A percentile compares a stretch with the other conserved stretches of the same genome.
These are phyloP conservation scores for Suillus weaverae DNA, from an alignment of 768 basidiomycete genomes.

Conservation along the genomic window DNA sequence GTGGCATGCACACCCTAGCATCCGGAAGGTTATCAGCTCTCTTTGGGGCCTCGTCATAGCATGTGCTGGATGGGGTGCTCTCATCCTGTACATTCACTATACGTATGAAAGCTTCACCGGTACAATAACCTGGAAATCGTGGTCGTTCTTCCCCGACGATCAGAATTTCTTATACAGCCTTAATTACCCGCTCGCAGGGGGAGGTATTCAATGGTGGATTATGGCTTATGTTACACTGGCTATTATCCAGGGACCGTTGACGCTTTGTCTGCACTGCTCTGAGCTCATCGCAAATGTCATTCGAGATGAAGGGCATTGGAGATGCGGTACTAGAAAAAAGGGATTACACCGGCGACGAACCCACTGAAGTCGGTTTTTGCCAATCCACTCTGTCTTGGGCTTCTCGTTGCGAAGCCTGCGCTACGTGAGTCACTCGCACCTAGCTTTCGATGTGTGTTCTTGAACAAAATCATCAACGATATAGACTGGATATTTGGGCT, in stretches of 20 bases:
- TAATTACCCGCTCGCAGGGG: not conserved
- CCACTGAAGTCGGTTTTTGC: conserved; percentile 25
- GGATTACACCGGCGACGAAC: conserved; percentile 17
- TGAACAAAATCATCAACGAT: not conserved
- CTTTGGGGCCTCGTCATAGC: conserved; percentile 24
- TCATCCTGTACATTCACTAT: not conserved
- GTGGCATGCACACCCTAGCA: conserved; percentile 25
- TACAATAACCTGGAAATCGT: conserved; percentile 16
- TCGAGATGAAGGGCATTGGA: conserved; percentile 28
- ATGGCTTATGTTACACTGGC: conserved; percentile 28
- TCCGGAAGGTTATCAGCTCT: conserved; percentile 20
- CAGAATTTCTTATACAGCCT: conserved; percentile 19
- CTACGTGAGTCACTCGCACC: conserved; percentile 20
- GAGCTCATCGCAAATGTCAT: conserved; percentile 31
- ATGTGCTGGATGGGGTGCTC: conserved; percentile 25
- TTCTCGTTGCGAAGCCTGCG: conserved; percentile 23
- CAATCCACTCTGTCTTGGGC: conserved; percentile 15
- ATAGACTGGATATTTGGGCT: conserved; percentile 32
- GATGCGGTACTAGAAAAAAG: conserved; percentile 19
- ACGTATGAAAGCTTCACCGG: not conserved
- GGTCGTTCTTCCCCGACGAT: conserved; percentile 28
- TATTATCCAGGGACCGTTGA: conserved; percentile 28
- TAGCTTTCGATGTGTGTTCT: not conserved
- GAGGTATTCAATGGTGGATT: conserved; percentile 20
- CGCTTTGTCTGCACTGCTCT: conserved; percentile 28